Evolutionary conservation across 2,329 filamentous ascomycete species (phyloP).

Genomic region (Oidium heveae): DNA sequence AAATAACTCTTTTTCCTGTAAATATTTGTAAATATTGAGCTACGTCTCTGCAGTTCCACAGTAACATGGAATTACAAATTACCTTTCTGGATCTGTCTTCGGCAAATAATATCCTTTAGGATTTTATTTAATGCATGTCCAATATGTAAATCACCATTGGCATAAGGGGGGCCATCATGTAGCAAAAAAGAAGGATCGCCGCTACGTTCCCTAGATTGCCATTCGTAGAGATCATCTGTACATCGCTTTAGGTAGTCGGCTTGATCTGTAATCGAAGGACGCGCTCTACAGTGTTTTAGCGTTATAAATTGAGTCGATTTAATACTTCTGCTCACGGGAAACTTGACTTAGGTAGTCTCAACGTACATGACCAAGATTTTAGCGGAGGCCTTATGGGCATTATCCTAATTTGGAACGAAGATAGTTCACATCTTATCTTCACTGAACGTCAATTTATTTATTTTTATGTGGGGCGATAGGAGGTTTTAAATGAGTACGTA

Average conservation of each 20-base stretch:
- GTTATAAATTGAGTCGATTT: constrained; percentile 1
- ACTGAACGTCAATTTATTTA: no score
- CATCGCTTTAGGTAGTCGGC: constrained; percentile 43
- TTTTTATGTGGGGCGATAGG: no score
- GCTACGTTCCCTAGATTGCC: constrained; percentile 31
- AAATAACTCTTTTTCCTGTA: constrained; percentile 41
- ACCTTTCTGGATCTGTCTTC: constrained; percentile 54
- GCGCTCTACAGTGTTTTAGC: constrained; percentile 9
- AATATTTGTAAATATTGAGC: neutral
- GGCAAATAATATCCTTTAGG: constrained; percentile 76
- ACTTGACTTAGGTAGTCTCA: constrained; percentile 48
- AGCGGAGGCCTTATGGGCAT: constrained; percentile 11
- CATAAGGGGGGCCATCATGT: constrained; percentile 92
- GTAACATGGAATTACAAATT: constrained; percentile 3
- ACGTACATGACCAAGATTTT: constrained; percentile 46
- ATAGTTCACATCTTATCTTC: no score
- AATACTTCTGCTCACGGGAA: constrained; percentile 31
- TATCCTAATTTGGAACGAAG: constrained; percentile 1
- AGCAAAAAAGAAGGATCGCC: constrained; percentile 39
- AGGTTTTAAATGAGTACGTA: no score
- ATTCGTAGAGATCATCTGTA: constrained; percentile 70
- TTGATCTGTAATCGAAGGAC: constrained; percentile 19
- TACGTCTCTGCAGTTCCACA: no score
- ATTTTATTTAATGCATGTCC: constrained; percentile 95
- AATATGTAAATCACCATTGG: constrained; percentile 75